Evolutionary conservation across 495 filamentous ascomycete species (phyloP).

Genomic region (Darksidea phi): DNA sequence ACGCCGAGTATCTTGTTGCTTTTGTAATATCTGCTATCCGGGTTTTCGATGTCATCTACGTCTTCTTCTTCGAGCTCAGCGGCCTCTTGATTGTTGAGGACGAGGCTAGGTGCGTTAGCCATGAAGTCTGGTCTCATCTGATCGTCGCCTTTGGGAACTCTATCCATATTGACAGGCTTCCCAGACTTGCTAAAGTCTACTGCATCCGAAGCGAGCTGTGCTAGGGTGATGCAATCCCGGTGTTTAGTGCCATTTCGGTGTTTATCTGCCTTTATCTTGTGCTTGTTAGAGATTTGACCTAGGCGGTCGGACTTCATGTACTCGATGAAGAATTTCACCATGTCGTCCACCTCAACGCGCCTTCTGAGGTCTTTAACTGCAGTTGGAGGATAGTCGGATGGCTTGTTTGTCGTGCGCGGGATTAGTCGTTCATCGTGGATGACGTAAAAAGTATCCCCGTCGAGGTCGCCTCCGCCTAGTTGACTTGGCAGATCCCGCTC

Average conservation of each 20-base stretch:
- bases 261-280: slow-evolving; percentile 68
- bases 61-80: slow-evolving; percentile 28
- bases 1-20: slow-evolving; percentile 69
- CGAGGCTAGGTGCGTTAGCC: slow-evolving; percentile 61
- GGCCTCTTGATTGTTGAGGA: slow-evolving; percentile 53
- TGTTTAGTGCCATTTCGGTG: slow-evolving; percentile 55
- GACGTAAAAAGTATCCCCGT: slow-evolving; percentile 76
- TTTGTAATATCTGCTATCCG: slow-evolving; percentile 59
- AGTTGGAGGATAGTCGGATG: slow-evolving; percentile 67
- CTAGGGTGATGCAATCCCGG: slow-evolving; percentile 59
- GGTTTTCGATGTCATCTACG: slow-evolving; percentile 46
- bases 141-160: slow-evolving; percentile 43
- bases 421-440: slow-evolving; percentile 61
- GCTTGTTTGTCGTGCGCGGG: slow-evolving; percentile 41
- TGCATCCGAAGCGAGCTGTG: slow-evolving; percentile 69
- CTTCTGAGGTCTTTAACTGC: slow-evolving; percentile 56
- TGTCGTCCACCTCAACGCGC: slow-evolving; percentile 57
- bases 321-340: slow-evolving; percentile 72
- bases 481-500: slow-evolving; percentile 70
- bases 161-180: slow-evolving; percentile 54
- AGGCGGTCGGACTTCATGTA: slow-evolving; percentile 76
- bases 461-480: slow-evolving; percentile 77
- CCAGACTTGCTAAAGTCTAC: slow-evolving; percentile 86
- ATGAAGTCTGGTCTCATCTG: slow-evolving; percentile 61
- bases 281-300: slow-evolving; percentile 65